phyloP scores from a whole-genome alignment of 2,329 filamentous ascomycete species.

The Neonectria sp. region DNA sequence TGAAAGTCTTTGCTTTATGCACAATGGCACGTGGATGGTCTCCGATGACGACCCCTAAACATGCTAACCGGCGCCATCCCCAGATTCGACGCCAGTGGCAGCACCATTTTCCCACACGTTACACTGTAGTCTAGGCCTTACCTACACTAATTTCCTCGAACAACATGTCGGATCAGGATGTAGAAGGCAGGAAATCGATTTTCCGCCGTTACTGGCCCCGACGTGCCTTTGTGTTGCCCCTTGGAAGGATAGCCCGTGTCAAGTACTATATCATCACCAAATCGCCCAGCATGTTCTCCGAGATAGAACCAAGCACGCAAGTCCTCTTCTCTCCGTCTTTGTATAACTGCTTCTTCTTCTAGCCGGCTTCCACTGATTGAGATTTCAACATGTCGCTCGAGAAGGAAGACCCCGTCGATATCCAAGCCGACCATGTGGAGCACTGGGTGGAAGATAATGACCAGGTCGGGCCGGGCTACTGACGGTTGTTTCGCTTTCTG shows the following conservation, averaged over 20 bases:
- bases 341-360: neutral
- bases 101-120: neutral
- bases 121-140: neutral
- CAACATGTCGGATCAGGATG: neutral
- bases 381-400: too few species aligned
- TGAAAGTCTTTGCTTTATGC: neutral
- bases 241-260: neutral
- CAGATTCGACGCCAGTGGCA: neutral
- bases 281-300: neutral
- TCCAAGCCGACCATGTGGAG: neutral
- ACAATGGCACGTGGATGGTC: neutral
- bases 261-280: neutral
- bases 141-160: neutral
- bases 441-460: neutral
- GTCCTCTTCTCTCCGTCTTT: neutral
- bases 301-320: neutral
- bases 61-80: neutral
- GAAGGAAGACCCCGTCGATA: neutral
- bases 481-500: neutral
- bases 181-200: neutral
- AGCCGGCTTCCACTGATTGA: neutral
- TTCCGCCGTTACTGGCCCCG: neutral
- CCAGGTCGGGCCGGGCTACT: neutral
- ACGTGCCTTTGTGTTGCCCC: neutral
- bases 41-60: neutral